Percentiles rank a stretch among this genome's conserved stretches.
These are phyloP conservation scores for Termitomyces sp. DNA, from an alignment of 1,284 basidiomycete genomes.

Conservation along the genomic window DNA sequence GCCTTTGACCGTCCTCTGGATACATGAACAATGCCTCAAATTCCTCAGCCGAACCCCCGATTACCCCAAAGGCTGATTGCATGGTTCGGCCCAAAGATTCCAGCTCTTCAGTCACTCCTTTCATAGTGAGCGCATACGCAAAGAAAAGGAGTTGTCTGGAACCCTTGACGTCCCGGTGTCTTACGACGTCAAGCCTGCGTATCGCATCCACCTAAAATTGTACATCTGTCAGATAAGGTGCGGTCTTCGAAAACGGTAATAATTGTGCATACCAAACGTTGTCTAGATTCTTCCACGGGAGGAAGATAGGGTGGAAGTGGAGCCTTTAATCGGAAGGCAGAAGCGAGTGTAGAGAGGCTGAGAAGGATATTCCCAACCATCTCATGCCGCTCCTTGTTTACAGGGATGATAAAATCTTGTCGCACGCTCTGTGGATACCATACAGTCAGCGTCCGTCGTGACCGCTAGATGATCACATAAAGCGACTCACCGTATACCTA, in stretches of 20 bases:
- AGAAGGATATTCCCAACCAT: slow-evolving; percentile 94
- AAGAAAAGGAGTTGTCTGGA: slow-evolving; percentile 89
- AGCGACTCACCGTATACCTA: slow-evolving; percentile 60
- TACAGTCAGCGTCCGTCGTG: not conserved
- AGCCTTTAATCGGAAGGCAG: slow-evolving; percentile 84
- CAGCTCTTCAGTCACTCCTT: slow-evolving; percentile 84
- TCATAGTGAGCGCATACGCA: slow-evolving; percentile 91
- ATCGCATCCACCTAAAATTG: slow-evolving; percentile 67
- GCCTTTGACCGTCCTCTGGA: slow-evolving; percentile 15
- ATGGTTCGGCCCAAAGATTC: slow-evolving; percentile 73
- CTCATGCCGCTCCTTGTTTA: slow-evolving; percentile 81
- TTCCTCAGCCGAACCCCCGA: slow-evolving; percentile 62
- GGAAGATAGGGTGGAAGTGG: slow-evolving; percentile 94
- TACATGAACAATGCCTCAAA: slow-evolving; percentile 63
- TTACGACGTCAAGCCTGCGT: slow-evolving; percentile 79
- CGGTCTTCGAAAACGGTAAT: not conserved
- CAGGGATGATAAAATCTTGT: slow-evolving; percentile 83
- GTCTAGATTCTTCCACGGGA: slow-evolving; percentile 80
- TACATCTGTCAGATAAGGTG: not conserved
- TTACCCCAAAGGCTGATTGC: slow-evolving; percentile 87
- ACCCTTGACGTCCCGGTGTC: slow-evolving; percentile 64
- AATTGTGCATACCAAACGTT: slow-evolving; percentile 55
- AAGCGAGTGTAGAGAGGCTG: slow-evolving; percentile 84
- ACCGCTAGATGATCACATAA: not conserved
- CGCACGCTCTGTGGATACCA: slow-evolving; percentile 55